Evolutionary conservation across 1,139 yeast species (phyloP), one percentile per base, ranked within the genome.

Genomic region (Citeromyces hawaiiensis): DNA sequence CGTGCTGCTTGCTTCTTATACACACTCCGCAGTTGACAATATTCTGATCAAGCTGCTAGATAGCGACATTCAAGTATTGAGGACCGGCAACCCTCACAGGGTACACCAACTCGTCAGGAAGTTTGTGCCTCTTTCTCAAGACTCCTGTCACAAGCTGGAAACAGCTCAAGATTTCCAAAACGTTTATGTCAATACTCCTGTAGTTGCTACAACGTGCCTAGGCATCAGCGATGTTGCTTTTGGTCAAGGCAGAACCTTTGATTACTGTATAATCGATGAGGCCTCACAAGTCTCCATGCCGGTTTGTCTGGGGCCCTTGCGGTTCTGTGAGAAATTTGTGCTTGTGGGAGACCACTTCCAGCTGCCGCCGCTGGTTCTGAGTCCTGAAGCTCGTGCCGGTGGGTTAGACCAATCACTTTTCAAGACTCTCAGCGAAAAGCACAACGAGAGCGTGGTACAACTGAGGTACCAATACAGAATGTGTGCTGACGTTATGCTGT

Each of bases 201-300:
- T 91, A 3, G 93, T 91, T 1, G 98, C 96, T 0, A 72, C 88
- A 1, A 91, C 98, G 0, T 85, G 96, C 51, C 62, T 91, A 36
- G 91, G 94, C 0, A 71, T 86, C 23, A 70, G 66, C 32, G 91
- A 81, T 51, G 64, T 77, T 54, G 59, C 77, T 16, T 73, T 79
- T 56, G 61, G 64, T 38, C 53, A 68, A 47, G 62, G 82, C 38
- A 61, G 72, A 27, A 66, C 63, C 16, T 91, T 91, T 57, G 98
- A 91, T 53, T 88, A 83, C 54, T 93, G 97, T 53, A 88, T 91
- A 36, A 72, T 93, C 37, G 99, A 91, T 55, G 99, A 91, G 55
- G 97, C 98, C 0, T 87, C 97, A 0, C 98, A 91, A 53, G 85
- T 88, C 0, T 79, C 96, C 0, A 66, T 91, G 64, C 98, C 99